Evolutionary conservation across 352 stramenopile genomes (phyloP), one percentile per base, ranked within the genome.

Genomic region (Plasmopara viticola): DNA sequence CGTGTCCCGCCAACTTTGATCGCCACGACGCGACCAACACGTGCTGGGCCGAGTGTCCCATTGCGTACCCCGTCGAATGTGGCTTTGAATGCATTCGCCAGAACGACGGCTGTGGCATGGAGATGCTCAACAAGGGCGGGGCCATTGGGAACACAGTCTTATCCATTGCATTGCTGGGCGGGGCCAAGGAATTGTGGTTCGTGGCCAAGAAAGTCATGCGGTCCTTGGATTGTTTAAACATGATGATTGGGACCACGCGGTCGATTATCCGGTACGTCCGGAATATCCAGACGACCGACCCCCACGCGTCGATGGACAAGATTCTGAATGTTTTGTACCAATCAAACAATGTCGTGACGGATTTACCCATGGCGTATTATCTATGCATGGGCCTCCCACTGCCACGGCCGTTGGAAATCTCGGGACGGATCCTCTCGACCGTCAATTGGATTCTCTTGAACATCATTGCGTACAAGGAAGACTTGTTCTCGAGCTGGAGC

Each of bases 21-120:
- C 69, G 59, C 34, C 63, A 78, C 25, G 63, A 75, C 0, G 7
- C 33, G 4, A 60, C 75, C 13, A 59, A 60, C 13, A 78, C 72
- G 2, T 84, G 72, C 51, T 83, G 72, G 72, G 62, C 70, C 6
- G 56, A 77, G 39, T 84, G 74, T 35, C 74, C 74, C 7, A 48
- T 84, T 20, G 64, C 74, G 29, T 86, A 84, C 56, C 74, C 74
- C 0, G 72, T 86, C 9, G 59, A 74, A 41, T 85, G 74, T 37
- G 74, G 66, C 35, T 66, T 78, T 62, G 69, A 85, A 44, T 81
- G 74, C 46, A 60, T 82, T 33, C 70, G 65, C 12, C 73, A 84
- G 53, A 84, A 77, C 64, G 60, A 70, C 44, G 69, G 80, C 53
- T 86, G 74, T 51, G 57, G 48, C 9, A 56, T 59, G 12, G 61